These are phyloP conservation scores for Sporopachydermia cereana DNA, from an alignment of 1,139 yeast species.

Conservation along the genomic window DNA sequence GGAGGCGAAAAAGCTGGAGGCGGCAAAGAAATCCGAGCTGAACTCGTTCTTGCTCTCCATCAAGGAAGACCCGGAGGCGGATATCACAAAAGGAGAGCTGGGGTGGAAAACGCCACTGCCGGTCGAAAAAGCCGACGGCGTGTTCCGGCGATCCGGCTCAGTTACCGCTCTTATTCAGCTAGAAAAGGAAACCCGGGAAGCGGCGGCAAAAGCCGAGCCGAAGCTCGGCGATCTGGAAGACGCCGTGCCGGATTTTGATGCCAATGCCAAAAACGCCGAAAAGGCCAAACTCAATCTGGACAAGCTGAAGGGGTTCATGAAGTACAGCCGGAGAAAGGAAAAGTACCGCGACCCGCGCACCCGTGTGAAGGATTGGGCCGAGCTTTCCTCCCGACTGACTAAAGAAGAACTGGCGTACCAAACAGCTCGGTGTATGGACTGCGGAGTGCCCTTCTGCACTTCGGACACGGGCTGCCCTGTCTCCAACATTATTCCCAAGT, in stretches of 20 bases:
- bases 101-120: conserved; percentile 18
- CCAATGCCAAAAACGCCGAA: conserved; percentile 45
- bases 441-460: conserved; percentile 99
- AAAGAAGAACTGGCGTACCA: conserved; percentile 81
- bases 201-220: conserved; percentile 51
- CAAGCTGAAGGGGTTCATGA: conserved; percentile 84
- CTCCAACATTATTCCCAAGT: conserved; percentile 92
- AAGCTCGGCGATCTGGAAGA: conserved; percentile 85
- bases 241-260: conserved; percentile 56
- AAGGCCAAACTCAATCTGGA: conserved; percentile 49
- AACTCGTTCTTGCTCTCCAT: conserved; percentile 50
- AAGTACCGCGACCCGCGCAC: conserved; percentile 67
- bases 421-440: conserved; percentile 99
- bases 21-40: conserved; percentile 41
- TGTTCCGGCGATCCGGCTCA: background rate
- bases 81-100: conserved; percentile 79
- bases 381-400: conserved; percentile 68
- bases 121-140: background rate
- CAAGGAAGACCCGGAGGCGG: conserved; percentile 73
- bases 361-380: conserved; percentile 88
- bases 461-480: conserved; percentile 98
- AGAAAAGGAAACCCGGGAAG: conserved; percentile 18
- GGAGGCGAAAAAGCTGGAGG: conserved; percentile 57
- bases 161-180: conserved; percentile 13
- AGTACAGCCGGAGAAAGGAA: conserved; percentile 82